These are phyloP conservation scores for Amanita rubescens DNA, from an alignment of 768 basidiomycete genomes.

Conservation along the genomic window DNA sequence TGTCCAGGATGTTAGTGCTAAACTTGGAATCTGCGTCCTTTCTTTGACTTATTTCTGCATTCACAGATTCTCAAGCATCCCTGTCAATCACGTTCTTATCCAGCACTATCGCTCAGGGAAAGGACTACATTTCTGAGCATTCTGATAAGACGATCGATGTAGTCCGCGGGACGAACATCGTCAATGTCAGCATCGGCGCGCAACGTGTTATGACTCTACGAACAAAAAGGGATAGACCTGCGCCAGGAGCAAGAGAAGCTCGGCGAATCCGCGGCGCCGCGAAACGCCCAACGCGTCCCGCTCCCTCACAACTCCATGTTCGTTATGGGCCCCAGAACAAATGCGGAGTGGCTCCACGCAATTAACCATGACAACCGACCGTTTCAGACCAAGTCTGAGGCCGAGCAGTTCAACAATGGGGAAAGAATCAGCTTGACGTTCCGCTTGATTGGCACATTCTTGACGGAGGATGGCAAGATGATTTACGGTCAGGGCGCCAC, in stretches of 20 bases:
- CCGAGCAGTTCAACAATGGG: slow-evolving; percentile 49
- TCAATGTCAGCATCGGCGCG: slow-evolving; percentile 77
- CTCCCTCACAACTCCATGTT: slow-evolving; percentile 82
- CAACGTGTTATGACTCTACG: slow-evolving; percentile 72
- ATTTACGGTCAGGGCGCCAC: slow-evolving; percentile 75
- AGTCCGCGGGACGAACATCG: slow-evolving; percentile 63
- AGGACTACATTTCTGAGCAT: slow-evolving; percentile 81
- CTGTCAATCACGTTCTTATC: slow-evolving; percentile 78
- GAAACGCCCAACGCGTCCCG: slow-evolving; percentile 50
- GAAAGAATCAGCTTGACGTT: slow-evolving; percentile 78
- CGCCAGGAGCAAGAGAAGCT: slow-evolving; percentile 6
- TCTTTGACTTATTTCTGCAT: neutral
- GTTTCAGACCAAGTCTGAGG: slow-evolving; percentile 38
- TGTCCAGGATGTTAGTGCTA: slow-evolving; percentile 40
- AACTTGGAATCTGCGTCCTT: neutral
- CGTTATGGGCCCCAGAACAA: slow-evolving; percentile 68
- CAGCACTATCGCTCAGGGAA: slow-evolving; percentile 74
- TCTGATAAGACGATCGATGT: slow-evolving; percentile 85
- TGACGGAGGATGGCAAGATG: slow-evolving; percentile 36
- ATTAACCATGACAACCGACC: slow-evolving; percentile 74
- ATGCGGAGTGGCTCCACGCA: slow-evolving; percentile 67
- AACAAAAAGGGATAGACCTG: slow-evolving; percentile 45
- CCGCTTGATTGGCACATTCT: slow-evolving; percentile 70
- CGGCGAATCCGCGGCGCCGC: slow-evolving; percentile 14
- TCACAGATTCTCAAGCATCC: slow-evolving; percentile 39